Conservation (phyloP, 805 yeast genomes). For the Nematodospora valgi region DNA sequence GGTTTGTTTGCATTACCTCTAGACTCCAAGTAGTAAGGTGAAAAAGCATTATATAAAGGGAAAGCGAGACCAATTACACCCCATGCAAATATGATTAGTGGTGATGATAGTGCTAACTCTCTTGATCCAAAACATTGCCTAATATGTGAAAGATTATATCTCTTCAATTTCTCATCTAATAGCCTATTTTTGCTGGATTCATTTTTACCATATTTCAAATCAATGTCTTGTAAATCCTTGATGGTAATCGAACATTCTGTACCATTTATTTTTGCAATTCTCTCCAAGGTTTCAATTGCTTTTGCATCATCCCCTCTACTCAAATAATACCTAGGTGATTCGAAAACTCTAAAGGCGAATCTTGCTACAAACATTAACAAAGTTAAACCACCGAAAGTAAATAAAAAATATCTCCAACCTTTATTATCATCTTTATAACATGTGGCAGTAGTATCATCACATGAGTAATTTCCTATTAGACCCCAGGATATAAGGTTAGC, state of each 20-base stretch:
- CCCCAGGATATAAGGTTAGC: constrained; percentile 55
- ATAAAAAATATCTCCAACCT: constrained; percentile 61
- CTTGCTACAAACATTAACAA: constrained; percentile 31
- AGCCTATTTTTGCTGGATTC: constrained; percentile 16
- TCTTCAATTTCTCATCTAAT: constrained; percentile 21
- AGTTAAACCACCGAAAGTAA: constrained; percentile 53
- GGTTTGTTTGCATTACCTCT: constrained; percentile 31
- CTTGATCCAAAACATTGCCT: constrained; percentile 45
- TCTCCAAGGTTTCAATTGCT: constrained; percentile 42
- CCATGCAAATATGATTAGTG: constrained; percentile 48
- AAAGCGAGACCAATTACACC: constrained; percentile 56
- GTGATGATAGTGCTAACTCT: constrained; percentile 42
- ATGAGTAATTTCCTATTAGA: constrained; percentile 47
- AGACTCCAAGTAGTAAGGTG: constrained; percentile 48
- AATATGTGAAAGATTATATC: constrained; percentile 34
- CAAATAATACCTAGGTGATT: constrained; percentile 54
- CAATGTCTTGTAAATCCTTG: constrained; percentile 45
- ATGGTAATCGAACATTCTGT: constrained; percentile 39
- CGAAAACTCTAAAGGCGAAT: constrained; percentile 42
- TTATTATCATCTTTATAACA: constrained; percentile 49
- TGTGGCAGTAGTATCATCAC: constrained; percentile 24
- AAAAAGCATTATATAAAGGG: constrained; percentile 52
- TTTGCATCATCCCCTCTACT: constrained; percentile 50
- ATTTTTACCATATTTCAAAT: constrained; percentile 21
- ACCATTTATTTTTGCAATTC: constrained; percentile 45